phyloP scores from a whole-genome alignment of 306 rosid species.

The Trichosanthes cucumerina region DNA sequence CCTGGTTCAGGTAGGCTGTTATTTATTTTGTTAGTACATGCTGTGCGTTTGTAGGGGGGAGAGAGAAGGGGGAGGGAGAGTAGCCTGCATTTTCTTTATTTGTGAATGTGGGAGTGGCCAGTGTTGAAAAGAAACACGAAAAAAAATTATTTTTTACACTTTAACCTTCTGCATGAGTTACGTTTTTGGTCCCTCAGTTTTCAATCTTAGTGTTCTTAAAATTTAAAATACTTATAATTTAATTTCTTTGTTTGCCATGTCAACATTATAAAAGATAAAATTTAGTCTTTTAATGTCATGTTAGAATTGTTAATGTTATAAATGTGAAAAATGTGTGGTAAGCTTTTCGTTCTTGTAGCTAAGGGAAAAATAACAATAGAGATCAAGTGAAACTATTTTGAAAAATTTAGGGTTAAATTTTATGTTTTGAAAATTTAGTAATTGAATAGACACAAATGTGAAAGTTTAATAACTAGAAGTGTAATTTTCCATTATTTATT shows the following conservation, averaged over 20 bases:
- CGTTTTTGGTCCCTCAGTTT: not conserved
- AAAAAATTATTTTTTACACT: not conserved
- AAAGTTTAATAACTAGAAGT: not conserved
- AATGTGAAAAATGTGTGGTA: not conserved
- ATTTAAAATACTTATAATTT: not conserved
- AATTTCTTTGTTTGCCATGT: not conserved
- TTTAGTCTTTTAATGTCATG: not conserved
- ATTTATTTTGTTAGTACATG: not conserved
- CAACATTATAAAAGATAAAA: not conserved
- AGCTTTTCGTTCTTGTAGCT: not conserved
- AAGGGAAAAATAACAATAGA: not conserved
- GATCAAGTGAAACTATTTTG: not conserved
- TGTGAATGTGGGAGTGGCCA: not conserved
- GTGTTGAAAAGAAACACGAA: not conserved
- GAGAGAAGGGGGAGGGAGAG: not conserved
- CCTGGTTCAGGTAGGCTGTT: constrained; percentile 56
- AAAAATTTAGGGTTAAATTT: not conserved
- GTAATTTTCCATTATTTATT: not conserved
- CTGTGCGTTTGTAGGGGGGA: not conserved
- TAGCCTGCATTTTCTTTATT: not conserved
- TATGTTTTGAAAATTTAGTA: not conserved
- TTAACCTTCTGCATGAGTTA: not conserved
- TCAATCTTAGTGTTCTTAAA: not conserved
- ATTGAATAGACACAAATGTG: not conserved
- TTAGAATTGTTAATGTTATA: not conserved